Evolutionary conservation across 176 grass and related monocot genomes (phyloP).

Genomic region (Paspalum vaginatum): DNA sequence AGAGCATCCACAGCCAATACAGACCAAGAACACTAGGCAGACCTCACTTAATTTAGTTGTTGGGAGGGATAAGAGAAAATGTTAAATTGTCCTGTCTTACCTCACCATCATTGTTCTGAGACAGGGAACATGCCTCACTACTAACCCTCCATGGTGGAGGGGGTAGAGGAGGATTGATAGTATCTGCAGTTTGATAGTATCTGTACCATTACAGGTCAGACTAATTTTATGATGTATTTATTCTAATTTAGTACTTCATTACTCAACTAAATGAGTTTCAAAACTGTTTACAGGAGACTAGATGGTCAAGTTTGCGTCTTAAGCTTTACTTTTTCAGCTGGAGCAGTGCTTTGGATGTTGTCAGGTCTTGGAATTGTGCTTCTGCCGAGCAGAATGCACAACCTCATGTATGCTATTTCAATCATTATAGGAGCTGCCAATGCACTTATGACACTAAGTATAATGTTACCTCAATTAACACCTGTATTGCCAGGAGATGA

Average conservation of each 20-base stretch:
- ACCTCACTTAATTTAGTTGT: conserved; percentile 30
- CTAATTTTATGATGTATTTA: not conserved
- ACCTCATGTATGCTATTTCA: conserved; percentile 82
- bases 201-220: conserved; percentile 81
- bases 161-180: no score
- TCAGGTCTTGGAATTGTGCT: conserved; percentile 83
- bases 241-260: conserved; percentile 15
- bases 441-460: conserved; percentile 93
- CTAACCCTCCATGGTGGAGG: no score
- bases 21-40: conserved; percentile 11
- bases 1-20: not conserved
- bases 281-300: conserved; percentile 72
- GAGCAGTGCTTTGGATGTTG: conserved; percentile 92
- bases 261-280: conserved; percentile 28
- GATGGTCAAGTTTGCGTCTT: conserved; percentile 82
- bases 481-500: not conserved
- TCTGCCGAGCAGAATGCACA: conserved; percentile 72
- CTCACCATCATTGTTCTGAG: no score
- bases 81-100: conserved; percentile 24
- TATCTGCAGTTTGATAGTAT: conserved; percentile 87
- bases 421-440: conserved; percentile 80
- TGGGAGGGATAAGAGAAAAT: conserved; percentile 5
- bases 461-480: conserved; percentile 7
- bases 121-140: no score
- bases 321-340: conserved; percentile 83